Base-by-base conservation (phyloP, 345 rosid species). In the Aquilaria yunnanensis region DNA sequence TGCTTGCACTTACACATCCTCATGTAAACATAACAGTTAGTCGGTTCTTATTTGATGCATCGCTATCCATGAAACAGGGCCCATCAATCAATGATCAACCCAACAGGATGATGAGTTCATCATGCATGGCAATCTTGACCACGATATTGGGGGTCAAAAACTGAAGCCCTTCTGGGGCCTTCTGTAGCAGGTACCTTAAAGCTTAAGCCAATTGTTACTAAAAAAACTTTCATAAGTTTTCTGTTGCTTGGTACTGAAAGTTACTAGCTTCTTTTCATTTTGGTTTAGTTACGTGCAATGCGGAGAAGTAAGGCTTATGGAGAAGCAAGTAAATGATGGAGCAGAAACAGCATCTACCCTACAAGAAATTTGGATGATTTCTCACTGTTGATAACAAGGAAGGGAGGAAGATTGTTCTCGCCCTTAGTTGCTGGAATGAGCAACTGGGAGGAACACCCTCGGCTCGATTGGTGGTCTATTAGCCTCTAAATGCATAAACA, bases 391-490 rank as follows among this genome's bases (percentile, higher is more conserved):
- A 81, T 93, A 37, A 83, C 87, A 7, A 92, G 97, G 13, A 93
- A 80, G 56, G 75, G 81, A 2, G 73, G 85, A 60, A 63, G 85
- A 62, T 78, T 73, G 32, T 54, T 74, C 29, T 74, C 75, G 4
- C 68, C 79, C 0, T 75, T 88, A 72, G 87, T 87, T 1, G 68
- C 77, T 0, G 87, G 83, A 3, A 61, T 93, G 81, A 90, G 85
- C 57, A 89, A 93, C 58, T 90, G 98, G 98, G 98, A 93, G 56
- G 96, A 93, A 72, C 88, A 90, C 66, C 94, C 92, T 37, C 8
- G 95, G 92, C 8, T 59, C 59, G 0, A 83, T 85, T 8, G 94
- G 95, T 13, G 96, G 89, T 70, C 74, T 90, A 14, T 68, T 86
- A 54, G 90, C 94, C 65, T 87, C 89, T 6, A 56, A 81, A 2